These are phyloP conservation scores for Mycosarcoma mackinlayi DNA, from an alignment of 1,284 basidiomycete species.

Conservation along the genomic window DNA sequence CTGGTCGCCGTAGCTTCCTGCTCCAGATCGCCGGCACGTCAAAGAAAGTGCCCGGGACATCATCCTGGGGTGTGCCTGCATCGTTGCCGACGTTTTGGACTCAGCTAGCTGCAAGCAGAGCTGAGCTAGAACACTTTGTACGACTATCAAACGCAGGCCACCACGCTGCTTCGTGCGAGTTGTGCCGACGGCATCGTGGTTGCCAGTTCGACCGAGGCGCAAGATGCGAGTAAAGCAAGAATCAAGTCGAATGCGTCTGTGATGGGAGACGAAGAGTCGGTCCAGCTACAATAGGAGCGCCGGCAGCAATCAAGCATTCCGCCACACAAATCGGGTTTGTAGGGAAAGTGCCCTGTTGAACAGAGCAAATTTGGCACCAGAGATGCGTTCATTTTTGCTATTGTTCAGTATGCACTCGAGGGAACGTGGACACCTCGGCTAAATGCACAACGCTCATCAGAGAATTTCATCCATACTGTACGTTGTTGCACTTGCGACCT, in stretches of 20 bases:
- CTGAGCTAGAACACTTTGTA: background rate
- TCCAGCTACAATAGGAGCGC: too few species aligned
- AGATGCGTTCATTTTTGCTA: background rate
- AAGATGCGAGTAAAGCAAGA: too few species aligned
- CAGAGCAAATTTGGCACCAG: background rate
- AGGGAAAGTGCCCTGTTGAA: constrained; percentile 1
- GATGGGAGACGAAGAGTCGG: too few species aligned
- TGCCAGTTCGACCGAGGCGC: too few species aligned
- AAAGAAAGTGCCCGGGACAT: too few species aligned
- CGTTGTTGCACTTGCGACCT: background rate
- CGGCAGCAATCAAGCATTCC: too few species aligned
- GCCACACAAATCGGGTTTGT: too few species aligned
- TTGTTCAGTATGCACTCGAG: constrained; percentile 24
- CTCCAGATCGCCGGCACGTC: background rate
- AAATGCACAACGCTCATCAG: constrained; percentile 3
- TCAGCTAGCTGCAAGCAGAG: background rate
- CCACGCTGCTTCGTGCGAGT: too few species aligned
- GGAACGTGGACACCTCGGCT: constrained; percentile 45
- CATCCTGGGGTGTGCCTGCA: background rate
- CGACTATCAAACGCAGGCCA: too few species aligned
- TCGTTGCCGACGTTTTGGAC: background rate
- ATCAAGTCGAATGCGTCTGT: too few species aligned
- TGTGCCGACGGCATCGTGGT: too few species aligned
- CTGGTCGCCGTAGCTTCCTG: too few species aligned
- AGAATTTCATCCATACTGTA: background rate